Conservation (phyloP, 306 rosid species). For the Boehmeria nivea region DNA sequence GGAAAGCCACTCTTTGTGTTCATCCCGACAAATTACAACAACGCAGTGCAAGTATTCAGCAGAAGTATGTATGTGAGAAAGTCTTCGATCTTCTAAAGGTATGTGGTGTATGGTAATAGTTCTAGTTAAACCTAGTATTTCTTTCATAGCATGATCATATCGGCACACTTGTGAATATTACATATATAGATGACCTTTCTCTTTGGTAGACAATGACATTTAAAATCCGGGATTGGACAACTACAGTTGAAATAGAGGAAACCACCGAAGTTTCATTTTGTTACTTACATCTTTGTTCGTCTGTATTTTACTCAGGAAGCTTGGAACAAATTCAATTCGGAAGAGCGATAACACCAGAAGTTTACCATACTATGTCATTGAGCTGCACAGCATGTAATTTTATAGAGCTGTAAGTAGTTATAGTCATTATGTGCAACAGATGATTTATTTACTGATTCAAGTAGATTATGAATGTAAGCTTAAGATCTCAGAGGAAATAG, state of each 20-base stretch:
- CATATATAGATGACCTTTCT: too few relatives aligned
- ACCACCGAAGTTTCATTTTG: too few relatives aligned
- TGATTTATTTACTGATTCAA: constrained; percentile 6
- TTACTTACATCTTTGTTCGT: constrained; percentile 6
- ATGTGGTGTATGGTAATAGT: neutral
- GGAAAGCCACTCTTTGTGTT: constrained; percentile 93
- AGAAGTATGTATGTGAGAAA: constrained; percentile 86
- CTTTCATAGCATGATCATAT: too few relatives aligned
- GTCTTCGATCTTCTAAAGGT: constrained; percentile 97
- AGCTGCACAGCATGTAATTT: constrained; percentile 21
- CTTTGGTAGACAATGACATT: too few relatives aligned
- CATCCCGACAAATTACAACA: constrained; percentile 98
- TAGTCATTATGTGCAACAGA: constrained; percentile 6
- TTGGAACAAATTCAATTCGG: constrained; percentile 94
- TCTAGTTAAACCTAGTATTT: too few relatives aligned
- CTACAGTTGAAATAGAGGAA: too few relatives aligned
- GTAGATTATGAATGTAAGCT: constrained; percentile 21
- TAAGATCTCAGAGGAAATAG: constrained; percentile 9
- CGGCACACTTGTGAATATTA: too few relatives aligned
- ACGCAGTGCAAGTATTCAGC: constrained; percentile 83
- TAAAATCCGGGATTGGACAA: too few relatives aligned
- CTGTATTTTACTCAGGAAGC: constrained; percentile 60
- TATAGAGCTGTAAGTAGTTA: constrained; percentile 24
- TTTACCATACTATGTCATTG: constrained; percentile 6
- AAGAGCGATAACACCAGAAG: constrained; percentile 53